Base-by-base conservation (phyloP, 257 asterid genomes). In the Jasminum sambac region DNA sequence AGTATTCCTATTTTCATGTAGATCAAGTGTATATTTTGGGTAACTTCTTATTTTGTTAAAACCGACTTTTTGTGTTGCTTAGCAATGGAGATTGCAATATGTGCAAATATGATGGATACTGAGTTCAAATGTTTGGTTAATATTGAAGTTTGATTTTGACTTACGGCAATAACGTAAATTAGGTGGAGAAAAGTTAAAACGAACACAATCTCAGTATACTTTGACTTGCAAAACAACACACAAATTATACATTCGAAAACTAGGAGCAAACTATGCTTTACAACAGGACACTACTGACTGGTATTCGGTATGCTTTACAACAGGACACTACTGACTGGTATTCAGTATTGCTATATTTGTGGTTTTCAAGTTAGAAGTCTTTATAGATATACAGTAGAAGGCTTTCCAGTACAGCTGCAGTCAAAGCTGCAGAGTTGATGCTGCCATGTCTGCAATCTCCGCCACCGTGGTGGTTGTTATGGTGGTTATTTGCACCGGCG, bases 401-500 rank as follows among this genome's bases (percentile, higher is more conserved):
- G 30, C 70, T 73, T 11, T 72, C 78, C 63, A 77, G 67, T 37
- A 68, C 34, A 36, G 69, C 26, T 16, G 81, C 48, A n/a, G 43
- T 67, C 55, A 81, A 43, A 68, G 52, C 57, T 43, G 75, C 23
- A 12, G 66, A 34, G 37, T 43, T 46, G 5, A 40, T n/a, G 36
- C 21, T 63, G 59, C 63, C 43, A 5, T 39, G 16, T 61, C 25
- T 30, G 63, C 62, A 14, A 68, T 24, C 67, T 34, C 78, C 89
- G 24, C 82, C 85, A 14, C 73, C 52, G 16, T 21, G 81, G 52
- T 77, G 86, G 46, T 2, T 40, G 40, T 23, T 0, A 59, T 37
- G 88, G 76, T 65, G 79, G 50, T 60, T 75, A 42, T 65, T 80
- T 41, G 78, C 79, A n/a, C 85, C 85, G 34, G 77, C 83, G 9